A percentile compares a stretch with the other conserved stretches of the same genome.
These are phyloP conservation scores for Mercurialis annua DNA, from an alignment of 345 rosid species.

Conservation along the genomic window DNA sequence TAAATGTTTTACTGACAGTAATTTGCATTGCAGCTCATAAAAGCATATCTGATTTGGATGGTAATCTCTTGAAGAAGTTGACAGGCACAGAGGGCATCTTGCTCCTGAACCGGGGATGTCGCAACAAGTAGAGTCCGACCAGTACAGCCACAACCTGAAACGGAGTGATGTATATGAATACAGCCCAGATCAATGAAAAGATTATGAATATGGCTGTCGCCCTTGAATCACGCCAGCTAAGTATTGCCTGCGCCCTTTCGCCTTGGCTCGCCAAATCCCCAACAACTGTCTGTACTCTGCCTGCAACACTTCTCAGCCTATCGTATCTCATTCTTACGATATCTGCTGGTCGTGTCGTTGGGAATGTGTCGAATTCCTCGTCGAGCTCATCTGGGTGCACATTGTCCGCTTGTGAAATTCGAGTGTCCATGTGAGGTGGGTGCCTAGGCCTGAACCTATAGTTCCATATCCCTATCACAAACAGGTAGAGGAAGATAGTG, in stretches of 20 bases:
- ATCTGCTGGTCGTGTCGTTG: conserved; percentile 16
- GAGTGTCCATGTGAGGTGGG: conserved; percentile 31
- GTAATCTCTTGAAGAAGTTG: conserved; percentile 39
- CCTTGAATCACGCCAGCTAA: conserved; percentile 34
- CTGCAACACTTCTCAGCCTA: conserved; percentile 32
- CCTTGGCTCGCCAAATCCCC: conserved; percentile 37
- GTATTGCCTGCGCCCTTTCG: conserved; percentile 29
- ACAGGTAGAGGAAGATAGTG: conserved; percentile 29
- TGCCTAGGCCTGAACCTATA: conserved; percentile 32
- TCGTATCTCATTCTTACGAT: conserved; percentile 33
- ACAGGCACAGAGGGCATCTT: conserved; percentile 33
- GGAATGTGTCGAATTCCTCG: conserved; percentile 31
- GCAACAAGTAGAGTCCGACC: conserved; percentile 28
- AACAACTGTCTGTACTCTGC: conserved; percentile 26
- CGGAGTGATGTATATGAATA: conserved; percentile 32
- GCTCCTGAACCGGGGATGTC: conserved; percentile 34
- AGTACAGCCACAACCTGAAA: conserved; percentile 31
- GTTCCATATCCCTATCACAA: conserved; percentile 34
- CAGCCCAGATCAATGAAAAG: conserved; percentile 26
- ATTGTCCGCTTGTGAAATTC: conserved; percentile 23
- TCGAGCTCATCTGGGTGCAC: conserved; percentile 31
- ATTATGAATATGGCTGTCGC: conserved; percentile 33
- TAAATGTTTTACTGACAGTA: background rate
- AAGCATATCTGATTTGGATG: conserved; percentile 28
- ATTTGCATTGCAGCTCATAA: conserved; percentile 15